These are phyloP conservation scores for Cladosporium sphaerospermum DNA, from an alignment of 2,329 filamentous ascomycete genomes.

Conservation along the genomic window DNA sequence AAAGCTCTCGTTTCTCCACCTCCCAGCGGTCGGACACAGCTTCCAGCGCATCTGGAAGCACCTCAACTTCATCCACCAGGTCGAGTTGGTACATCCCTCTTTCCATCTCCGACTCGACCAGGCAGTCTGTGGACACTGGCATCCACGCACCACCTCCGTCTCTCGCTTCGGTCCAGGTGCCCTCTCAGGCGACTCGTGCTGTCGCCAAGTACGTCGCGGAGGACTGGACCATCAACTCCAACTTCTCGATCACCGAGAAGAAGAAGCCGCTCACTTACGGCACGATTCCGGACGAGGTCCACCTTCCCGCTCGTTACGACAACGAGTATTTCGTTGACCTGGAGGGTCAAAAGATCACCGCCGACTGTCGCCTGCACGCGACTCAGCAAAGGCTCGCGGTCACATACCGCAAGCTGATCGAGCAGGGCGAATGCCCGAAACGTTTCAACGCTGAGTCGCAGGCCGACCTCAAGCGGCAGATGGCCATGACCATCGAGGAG, in stretches of 20 bases:
- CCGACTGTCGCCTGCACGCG: not conserved
- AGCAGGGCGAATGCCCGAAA: not conserved
- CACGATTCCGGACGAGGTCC: not conserved
- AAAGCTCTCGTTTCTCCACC: not conserved
- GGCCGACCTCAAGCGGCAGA: not conserved
- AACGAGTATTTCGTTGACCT: not conserved
- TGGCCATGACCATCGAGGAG: not conserved
- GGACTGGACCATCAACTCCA: not conserved
- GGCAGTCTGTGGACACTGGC: not conserved
- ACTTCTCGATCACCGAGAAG: not conserved
- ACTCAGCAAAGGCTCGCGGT: not conserved
- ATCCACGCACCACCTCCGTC: not conserved
- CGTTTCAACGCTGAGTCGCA: not conserved
- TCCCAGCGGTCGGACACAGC: not conserved
- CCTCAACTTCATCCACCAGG: not conserved
- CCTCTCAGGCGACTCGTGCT: not conserved
- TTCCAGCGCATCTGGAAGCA: not conserved
- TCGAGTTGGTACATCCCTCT: not conserved
- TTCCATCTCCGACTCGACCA: not conserved
- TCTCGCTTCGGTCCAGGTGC: not conserved
- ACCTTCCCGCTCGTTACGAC: not conserved
- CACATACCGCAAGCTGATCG: not conserved
- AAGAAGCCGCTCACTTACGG: not conserved
- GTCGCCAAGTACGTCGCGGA: not conserved
- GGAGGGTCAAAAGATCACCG: not conserved